Conservation (phyloP, 2,329 filamentous ascomycete species). For the Pseudogymnoascus pannorum region DNA sequence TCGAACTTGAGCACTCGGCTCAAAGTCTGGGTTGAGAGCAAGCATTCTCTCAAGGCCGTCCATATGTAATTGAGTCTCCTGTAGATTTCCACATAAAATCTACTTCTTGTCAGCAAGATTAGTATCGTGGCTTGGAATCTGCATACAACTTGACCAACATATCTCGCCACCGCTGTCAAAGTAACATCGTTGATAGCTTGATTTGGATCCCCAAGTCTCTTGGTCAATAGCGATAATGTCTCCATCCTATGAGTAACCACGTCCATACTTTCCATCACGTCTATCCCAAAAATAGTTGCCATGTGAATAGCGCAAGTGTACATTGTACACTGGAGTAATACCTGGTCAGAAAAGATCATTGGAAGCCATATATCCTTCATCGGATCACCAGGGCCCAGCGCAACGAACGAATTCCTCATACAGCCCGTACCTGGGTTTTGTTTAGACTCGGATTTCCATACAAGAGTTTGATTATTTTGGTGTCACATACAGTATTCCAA, state of each 20-base stretch:
- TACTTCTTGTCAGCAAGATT: not conserved
- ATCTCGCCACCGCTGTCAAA: conserved; percentile 1
- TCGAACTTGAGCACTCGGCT: not conserved
- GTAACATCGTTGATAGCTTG: conserved; percentile 3
- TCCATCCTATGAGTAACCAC: not conserved
- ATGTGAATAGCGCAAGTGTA: conserved; percentile 3
- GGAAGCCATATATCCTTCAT: conserved; percentile 8
- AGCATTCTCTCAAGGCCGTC: conserved; percentile 8
- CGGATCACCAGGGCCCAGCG: conserved; percentile 6
- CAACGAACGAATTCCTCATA: conserved; percentile 6
- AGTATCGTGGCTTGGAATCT: not conserved
- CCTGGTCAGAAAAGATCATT: conserved; percentile 8
- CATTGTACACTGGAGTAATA: not conserved
- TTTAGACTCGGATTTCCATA: not conserved
- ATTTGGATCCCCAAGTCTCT: conserved; percentile 1
- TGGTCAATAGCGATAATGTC: not conserved
- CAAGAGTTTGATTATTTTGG: not conserved
- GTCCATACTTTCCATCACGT: conserved; percentile 2
- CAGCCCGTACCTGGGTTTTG: not conserved
- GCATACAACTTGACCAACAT: conserved; percentile 9
- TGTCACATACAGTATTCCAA: conserved; percentile 7
- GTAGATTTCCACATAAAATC: not conserved
- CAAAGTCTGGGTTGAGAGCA: not conserved
- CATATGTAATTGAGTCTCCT: conserved; percentile 9
- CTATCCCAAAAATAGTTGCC: conserved; percentile 8